phyloP scores from a whole-genome alignment of 2,329 filamentous ascomycete species.

The Epichloe uncinata region DNA sequence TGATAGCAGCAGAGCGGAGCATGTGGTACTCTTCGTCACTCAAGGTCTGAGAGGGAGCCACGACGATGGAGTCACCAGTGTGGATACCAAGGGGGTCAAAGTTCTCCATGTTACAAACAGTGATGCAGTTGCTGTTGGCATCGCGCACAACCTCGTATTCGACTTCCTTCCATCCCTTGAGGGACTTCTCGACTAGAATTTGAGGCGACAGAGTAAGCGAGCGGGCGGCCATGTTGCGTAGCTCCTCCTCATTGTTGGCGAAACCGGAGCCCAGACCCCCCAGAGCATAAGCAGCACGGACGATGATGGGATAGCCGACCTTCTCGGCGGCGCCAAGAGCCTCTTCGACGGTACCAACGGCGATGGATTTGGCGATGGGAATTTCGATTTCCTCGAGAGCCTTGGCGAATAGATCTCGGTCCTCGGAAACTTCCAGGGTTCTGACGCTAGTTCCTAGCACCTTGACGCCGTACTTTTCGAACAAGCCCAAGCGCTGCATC shows the following conservation, averaged over 20 bases:
- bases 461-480: slow-evolving; percentile 89
- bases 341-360: slow-evolving; percentile 82
- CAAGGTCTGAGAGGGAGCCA: slow-evolving; percentile 90
- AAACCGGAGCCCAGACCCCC: slow-evolving; percentile 95
- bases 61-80: slow-evolving; percentile 97
- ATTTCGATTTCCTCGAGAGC: slow-evolving; percentile 96
- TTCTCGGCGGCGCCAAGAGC: slow-evolving; percentile 75
- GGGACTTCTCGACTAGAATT: slow-evolving; percentile 93
- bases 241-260: slow-evolving; percentile 84
- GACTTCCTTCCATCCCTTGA: slow-evolving; percentile 99
- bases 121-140: slow-evolving; percentile 96
- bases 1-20: slow-evolving; percentile 93
- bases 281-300: slow-evolving; percentile 90
- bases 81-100: slow-evolving; percentile 96
- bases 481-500: slow-evolving; percentile 92
- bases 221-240: slow-evolving; percentile 82
- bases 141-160: slow-evolving; percentile 98
- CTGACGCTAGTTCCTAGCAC: slow-evolving; percentile 91
- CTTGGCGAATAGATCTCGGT: slow-evolving; percentile 90
- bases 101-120: slow-evolving; percentile 75
- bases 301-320: slow-evolving; percentile 94
- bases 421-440: slow-evolving; percentile 88
- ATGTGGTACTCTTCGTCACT: slow-evolving; percentile 99
- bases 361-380: slow-evolving; percentile 91
- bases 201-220: slow-evolving; percentile 90